Evolutionary conservation across 2,329 filamentous ascomycete genomes (phyloP).

Genomic region (Alternaria sp.): DNA sequence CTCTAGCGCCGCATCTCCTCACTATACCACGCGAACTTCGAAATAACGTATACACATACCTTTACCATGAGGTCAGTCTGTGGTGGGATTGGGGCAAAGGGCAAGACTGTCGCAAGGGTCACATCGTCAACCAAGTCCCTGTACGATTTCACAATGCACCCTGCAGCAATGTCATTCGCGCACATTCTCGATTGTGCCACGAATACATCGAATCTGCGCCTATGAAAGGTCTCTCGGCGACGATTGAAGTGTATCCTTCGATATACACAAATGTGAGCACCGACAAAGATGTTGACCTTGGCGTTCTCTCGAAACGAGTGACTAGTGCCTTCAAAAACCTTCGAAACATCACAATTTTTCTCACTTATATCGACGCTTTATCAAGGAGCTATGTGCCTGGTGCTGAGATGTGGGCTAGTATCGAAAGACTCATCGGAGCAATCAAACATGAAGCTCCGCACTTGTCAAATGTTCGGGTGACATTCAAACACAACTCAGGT

Average conservation of each 20-base stretch:
- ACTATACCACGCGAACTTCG: constrained; percentile 3
- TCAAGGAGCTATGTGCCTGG: not conserved
- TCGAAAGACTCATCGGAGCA: not conserved
- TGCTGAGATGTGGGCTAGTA: not conserved
- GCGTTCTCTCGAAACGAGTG: not conserved
- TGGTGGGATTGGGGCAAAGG: not conserved
- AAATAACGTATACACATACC: not conserved
- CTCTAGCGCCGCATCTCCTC: not conserved
- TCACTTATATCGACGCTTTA: not conserved
- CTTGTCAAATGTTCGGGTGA: not conserved
- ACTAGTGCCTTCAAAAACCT: not conserved
- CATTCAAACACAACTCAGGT: not conserved
- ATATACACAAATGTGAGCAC: not conserved
- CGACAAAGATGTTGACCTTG: not conserved
- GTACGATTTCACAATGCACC: constrained; percentile 71
- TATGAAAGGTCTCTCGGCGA: not conserved
- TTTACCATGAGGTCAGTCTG: not conserved
- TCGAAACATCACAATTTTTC: not conserved
- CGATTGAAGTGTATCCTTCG: not conserved
- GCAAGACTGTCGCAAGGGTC: not conserved
- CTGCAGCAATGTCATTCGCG: constrained; percentile 73
- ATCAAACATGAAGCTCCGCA: not conserved
- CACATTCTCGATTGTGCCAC: constrained; percentile 80
- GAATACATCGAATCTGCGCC: constrained; percentile 63
- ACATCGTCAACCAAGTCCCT: constrained; percentile 64